Base-by-base conservation (phyloP, 129 eudicot species). In the Deinandra increscens region DNA sequence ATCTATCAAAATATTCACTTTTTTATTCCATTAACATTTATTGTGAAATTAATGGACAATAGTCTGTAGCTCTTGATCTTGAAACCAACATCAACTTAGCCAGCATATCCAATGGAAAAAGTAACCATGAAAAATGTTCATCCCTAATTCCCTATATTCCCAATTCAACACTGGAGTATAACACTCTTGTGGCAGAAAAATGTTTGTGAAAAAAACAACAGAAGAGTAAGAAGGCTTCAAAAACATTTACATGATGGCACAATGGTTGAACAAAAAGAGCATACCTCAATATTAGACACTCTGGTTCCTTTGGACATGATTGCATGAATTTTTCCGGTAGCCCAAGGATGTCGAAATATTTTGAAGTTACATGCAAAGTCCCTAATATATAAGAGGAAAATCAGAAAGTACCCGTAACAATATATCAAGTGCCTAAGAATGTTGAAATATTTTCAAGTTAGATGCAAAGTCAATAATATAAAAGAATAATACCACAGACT, bases 281-380 rank as follows among this genome's bases (percentile, higher is more conserved):
- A 26, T 75, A 89, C 98, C 96, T 92, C 98, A 78, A 92, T 81
- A 65, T 89, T 86, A 62, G 66, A 84, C 23, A 92, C 95, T 44
- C 89, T 72, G 3, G 91, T 88, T 67, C 98, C 98, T 71, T 92
- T 96, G 19, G 89, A 83, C 65, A 67, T 82, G 64, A 92, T 81
- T 70, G 98, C 98, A 81, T 92, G 98, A 75, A 92, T 92, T 78
- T 85, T 80, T 53, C 98, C 96, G 96, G 89, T 89, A 46, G 74
- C 98, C 98, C 89, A 66, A 61, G 59, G 69, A 72, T 58, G 59
- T 48, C 0, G 33, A 42, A 18, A 38, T 11, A 68, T n/a, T 54
- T 62, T 71, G 22, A 4, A 37, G 51, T 51, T 36, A 75, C 53
- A 66, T 62, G 58, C 31, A 7, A 68, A 42, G 13, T 60, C 42